Percentiles rank a stretch among this genome's conserved stretches.
Evolutionary conservation across 345 rosid genomes (phyloP).

Genomic region (Citrus unshiu): DNA sequence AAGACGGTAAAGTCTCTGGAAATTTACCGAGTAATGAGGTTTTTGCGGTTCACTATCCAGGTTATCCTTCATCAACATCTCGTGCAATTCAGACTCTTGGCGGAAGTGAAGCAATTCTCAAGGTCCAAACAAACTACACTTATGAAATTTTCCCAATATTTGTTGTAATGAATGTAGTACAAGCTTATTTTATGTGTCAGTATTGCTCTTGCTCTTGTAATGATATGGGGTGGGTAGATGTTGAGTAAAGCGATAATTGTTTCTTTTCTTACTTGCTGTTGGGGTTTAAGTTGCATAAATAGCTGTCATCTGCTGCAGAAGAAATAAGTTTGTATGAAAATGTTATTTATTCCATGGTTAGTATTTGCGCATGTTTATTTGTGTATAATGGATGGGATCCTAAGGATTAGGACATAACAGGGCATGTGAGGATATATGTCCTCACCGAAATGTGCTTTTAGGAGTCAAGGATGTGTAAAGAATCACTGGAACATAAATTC

Average conservation of each 20-base stretch:
- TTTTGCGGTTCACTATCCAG: conserved; percentile 79
- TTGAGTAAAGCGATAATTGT: background rate
- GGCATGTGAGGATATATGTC: background rate
- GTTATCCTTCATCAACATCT: conserved; percentile 70
- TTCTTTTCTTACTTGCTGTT: background rate
- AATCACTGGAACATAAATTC: background rate
- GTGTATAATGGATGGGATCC: no score
- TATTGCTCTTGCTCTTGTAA: background rate
- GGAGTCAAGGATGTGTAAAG: background rate
- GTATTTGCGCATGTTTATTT: background rate
- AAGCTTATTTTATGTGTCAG: background rate
- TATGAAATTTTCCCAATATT: background rate
- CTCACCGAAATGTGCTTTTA: background rate
- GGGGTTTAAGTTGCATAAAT: background rate
- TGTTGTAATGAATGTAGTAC: background rate
- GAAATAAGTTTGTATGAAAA: background rate
- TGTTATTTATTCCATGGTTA: background rate
- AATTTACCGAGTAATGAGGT: conserved; percentile 48
- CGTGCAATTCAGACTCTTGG: conserved; percentile 83
- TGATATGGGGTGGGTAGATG: background rate
- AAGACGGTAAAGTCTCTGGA: conserved; percentile 67
- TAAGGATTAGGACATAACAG: background rate
- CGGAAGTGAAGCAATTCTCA: conserved; percentile 62
- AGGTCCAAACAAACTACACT: conserved; percentile 25
- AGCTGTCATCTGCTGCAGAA: background rate